Percentiles rank a stretch among this genome's conserved stretches.
Evolutionary conservation across 2,329 filamentous ascomycete species (phyloP).

Genomic region (Fusarium camptoceras): DNA sequence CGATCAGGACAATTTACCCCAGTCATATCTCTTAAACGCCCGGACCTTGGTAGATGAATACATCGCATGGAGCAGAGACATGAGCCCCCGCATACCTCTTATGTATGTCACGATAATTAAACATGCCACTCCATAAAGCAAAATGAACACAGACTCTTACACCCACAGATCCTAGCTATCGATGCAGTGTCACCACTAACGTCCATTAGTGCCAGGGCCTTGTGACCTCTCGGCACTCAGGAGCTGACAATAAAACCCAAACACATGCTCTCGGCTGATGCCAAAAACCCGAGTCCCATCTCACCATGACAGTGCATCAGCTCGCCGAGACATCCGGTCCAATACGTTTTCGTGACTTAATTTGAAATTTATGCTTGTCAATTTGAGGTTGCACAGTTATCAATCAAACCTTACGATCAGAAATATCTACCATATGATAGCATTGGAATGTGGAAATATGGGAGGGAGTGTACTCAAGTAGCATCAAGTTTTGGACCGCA

Average conservation of each 20-base stretch:
- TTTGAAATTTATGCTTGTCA: not conserved
- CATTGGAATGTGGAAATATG: not conserved
- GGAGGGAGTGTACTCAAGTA: not conserved
- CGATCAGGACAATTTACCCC: not conserved
- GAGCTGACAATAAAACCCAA: conserved; percentile 6
- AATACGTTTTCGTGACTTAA: not conserved
- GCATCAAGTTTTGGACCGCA: not conserved
- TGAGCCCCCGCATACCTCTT: not conserved
- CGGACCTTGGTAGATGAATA: not conserved
- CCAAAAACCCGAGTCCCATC: conserved; percentile 14
- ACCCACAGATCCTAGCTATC: not conserved
- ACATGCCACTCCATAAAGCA: not conserved
- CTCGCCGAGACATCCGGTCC: conserved; percentile 17
- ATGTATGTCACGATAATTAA: not conserved
- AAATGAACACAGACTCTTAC: not conserved
- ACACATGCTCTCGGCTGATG: conserved; percentile 9
- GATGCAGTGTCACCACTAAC: not conserved
- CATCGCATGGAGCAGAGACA: not conserved
- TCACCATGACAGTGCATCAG: not conserved
- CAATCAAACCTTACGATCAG: not conserved
- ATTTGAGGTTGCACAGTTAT: not conserved
- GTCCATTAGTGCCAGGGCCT: not conserved
- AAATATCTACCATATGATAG: not conserved
- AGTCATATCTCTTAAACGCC: not conserved
- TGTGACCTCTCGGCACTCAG: not conserved